Evolutionary conservation across 2,329 filamentous ascomycete species (phyloP), one percentile per base, ranked within the genome.

Genomic region (Fonsecaea monophora): DNA sequence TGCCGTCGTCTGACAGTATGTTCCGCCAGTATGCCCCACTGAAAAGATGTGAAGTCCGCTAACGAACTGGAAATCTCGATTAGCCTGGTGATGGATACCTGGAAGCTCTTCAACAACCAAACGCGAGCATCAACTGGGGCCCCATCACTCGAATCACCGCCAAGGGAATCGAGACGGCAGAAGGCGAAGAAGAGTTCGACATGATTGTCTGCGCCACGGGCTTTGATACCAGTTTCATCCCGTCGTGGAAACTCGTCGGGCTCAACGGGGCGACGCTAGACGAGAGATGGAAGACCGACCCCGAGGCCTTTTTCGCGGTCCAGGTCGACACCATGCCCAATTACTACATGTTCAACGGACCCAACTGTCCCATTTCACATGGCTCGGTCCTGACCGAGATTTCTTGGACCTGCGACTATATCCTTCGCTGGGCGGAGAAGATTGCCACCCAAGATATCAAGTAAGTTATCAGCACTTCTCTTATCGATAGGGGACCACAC

Each of bases 191-290:
- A 54, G 78, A 83, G 21, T 84, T 84, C 71, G 86, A 88, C 70
- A 74, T 87, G n/a, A 79, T 88, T 10, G 77, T 88, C 32, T 79
- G 84, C 10, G 86, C 86, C 0, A 88, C 86, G 0, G 86, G 86
- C 0, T 88, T 88, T 77, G 79, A 82, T 32, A 84, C 86, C 0
- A 81, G 84, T 0, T 80, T 88, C 78, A 79, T 83, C 67, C 9
- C 66, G 70, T 85, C 85, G 0, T 86, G 88, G 68, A 77, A 82
- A 35, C 77, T 88, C 32, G 79, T 76, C 18, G 86, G 85, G 5
- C 68, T 21, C 66, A 71, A 50, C 66, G 78, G 21, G 66, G 59
- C 7, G 70, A 76, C 59, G 74, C 78, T n/a, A 84, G 82, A 82
- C 73, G 50, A 50, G 53, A 62, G 38, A 37, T 74, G 10, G 71